Evolutionary conservation across 2,329 filamentous ascomycete genomes (phyloP).

Genomic region (Epichloe elymi): DNA sequence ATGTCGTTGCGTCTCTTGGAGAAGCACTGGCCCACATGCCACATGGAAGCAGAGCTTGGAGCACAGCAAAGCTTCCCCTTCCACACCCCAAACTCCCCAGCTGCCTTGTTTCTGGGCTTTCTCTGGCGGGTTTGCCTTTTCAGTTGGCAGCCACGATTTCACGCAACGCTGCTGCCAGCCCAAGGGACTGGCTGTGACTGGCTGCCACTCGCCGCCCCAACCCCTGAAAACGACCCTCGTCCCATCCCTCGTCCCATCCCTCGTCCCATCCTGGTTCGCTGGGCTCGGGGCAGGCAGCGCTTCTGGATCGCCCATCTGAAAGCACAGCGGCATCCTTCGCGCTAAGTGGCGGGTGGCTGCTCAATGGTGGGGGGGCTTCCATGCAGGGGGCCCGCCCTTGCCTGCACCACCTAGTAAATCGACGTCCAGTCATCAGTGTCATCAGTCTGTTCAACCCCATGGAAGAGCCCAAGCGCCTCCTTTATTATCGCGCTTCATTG

Average conservation of each 20-base stretch:
- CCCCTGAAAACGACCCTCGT: slow-evolving; percentile 3
- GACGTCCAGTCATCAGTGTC: too few species aligned
- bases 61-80: too few species aligned
- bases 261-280: background rate
- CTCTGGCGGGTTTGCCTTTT: too few species aligned
- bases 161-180: background rate
- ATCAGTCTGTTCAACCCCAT: background rate
- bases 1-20: background rate
- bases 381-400: background rate
- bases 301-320: background rate
- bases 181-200: background rate
- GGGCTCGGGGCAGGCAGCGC: background rate
- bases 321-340: background rate
- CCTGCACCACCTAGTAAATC: background rate
- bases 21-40: background rate
- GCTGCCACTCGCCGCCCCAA: background rate
- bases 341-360: slow-evolving; percentile 3
- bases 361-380: background rate
- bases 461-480: background rate
- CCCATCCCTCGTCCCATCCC: background rate
- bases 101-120: too few species aligned
- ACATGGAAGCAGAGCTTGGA: background rate
- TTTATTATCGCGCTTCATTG: background rate
- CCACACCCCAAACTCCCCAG: too few species aligned
- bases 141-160: background rate